phyloP scores from a whole-genome alignment of 2,329 filamentous ascomycete genomes.

The Fusarium longipes region DNA sequence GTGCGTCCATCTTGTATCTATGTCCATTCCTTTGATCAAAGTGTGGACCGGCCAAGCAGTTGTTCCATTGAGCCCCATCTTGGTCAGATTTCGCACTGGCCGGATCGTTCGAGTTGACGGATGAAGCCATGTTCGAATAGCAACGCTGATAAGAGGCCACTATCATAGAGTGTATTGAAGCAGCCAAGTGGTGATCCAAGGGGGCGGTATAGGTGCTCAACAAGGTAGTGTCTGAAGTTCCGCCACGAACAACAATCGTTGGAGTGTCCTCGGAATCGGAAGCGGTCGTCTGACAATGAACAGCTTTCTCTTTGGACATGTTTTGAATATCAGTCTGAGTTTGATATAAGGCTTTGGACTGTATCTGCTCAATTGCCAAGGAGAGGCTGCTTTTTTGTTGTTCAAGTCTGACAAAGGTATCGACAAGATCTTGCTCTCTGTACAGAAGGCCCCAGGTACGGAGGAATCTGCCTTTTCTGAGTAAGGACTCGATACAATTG shows the following conservation, averaged over 20 bases:
- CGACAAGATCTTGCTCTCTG: conserved; percentile 28
- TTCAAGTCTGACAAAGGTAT: conserved; percentile 31
- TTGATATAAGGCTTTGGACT: conserved; percentile 56
- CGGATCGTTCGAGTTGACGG: not conserved
- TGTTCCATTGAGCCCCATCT: not conserved
- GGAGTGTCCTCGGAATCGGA: rapidly evolving
- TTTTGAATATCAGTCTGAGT: conserved; percentile 6
- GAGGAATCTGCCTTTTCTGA: not conserved
- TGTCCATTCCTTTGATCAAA: not conserved
- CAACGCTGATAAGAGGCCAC: too few species aligned
- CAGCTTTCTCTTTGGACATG: conserved; percentile 3
- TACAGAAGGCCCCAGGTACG: not conserved
- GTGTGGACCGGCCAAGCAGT: not conserved
- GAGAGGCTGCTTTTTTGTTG: conserved; percentile 31
- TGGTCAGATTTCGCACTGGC: not conserved
- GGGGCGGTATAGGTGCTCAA: not conserved
- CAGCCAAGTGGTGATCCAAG: not conserved
- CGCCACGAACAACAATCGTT: too few species aligned
- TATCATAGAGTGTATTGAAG: too few species aligned
- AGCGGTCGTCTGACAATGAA: rapidly evolving
- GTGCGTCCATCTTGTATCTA: not conserved
- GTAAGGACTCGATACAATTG: conserved; percentile 8
- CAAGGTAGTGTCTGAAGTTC: not conserved
- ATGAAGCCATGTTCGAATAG: not conserved
- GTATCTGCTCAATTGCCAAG: conserved; percentile 25